A percentile compares a stretch with the other conserved stretches of the same genome.
phyloP scores from a whole-genome alignment of 164 flowering plant genomes.

The Tetracentron sinense region DNA sequence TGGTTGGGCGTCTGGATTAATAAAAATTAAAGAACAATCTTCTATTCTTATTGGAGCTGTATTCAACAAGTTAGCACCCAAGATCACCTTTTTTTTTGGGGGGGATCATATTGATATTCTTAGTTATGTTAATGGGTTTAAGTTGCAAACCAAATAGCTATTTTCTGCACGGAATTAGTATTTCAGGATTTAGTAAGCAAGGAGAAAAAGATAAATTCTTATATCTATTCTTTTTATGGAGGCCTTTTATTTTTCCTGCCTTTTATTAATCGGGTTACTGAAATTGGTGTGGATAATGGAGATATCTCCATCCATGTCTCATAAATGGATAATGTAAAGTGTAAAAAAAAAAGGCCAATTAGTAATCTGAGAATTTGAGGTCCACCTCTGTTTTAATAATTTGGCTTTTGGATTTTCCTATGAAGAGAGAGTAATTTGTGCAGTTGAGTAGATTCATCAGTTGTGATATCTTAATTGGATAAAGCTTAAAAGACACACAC shows the following conservation, averaged over 20 bases:
- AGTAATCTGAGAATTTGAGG: neutral
- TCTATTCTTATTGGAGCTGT: too few relatives aligned
- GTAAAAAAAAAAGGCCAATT: slow-evolving; percentile 1
- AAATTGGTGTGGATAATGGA: neutral
- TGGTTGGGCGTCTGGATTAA: too few relatives aligned
- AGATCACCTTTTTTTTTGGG: too few relatives aligned
- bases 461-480: neutral
- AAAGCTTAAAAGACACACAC: neutral
- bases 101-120: neutral
- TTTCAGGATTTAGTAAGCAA: neutral
- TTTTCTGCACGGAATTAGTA: neutral
- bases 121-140: neutral
- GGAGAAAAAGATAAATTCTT: neutral
- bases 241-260: too few relatives aligned
- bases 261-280: neutral
- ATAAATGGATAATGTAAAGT: neutral
- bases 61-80: too few relatives aligned
- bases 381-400: neutral
- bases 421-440: too few relatives aligned
- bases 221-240: neutral
- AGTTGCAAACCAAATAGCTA: neutral
- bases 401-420: too few relatives aligned
- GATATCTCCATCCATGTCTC: neutral
- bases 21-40: too few relatives aligned
- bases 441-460: neutral